These are phyloP conservation scores for Mycena venus DNA, from an alignment of 768 basidiomycete genomes.

Conservation along the genomic window DNA sequence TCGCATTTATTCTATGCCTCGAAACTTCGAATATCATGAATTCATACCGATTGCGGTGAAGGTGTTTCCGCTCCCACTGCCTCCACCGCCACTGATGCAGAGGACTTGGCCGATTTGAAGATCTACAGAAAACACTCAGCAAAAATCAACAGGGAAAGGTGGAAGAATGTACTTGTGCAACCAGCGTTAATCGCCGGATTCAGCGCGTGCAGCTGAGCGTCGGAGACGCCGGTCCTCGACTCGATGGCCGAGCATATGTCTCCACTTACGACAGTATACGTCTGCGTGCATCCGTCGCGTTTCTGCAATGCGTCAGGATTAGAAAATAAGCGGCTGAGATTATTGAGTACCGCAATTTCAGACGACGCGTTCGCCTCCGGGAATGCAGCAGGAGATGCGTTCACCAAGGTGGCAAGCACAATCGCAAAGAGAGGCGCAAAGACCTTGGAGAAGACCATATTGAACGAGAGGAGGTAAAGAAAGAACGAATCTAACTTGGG, in stretches of 20 bases:
- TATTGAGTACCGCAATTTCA: background rate
- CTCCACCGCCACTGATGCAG: background rate
- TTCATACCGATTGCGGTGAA: conserved; percentile 4
- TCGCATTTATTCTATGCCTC: background rate
- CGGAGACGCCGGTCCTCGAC: background rate
- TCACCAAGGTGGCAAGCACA: background rate
- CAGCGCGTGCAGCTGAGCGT: too few species aligned
- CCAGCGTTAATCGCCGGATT: background rate
- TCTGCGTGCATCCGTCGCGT: too few species aligned
- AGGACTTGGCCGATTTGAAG: conserved; percentile 3
- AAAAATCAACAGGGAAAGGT: background rate
- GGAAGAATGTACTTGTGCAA: background rate
- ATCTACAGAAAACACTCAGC: background rate
- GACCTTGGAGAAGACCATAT: conserved; percentile 2
- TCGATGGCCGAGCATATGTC: background rate
- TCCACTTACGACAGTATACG: background rate
- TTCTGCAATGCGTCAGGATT: conserved; percentile 4
- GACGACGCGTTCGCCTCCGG: background rate
- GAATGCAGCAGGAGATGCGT: background rate
- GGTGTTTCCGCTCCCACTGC: background rate
- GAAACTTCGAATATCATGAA: too few species aligned
- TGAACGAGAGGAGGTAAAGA: background rate
- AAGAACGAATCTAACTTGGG: background rate
- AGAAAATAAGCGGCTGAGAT: background rate
- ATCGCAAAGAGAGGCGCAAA: conserved; percentile 4